These are phyloP conservation scores for Umbelopsis sp. DNA, from an alignment of 192 early-diverging fungal species.

Conservation along the genomic window DNA sequence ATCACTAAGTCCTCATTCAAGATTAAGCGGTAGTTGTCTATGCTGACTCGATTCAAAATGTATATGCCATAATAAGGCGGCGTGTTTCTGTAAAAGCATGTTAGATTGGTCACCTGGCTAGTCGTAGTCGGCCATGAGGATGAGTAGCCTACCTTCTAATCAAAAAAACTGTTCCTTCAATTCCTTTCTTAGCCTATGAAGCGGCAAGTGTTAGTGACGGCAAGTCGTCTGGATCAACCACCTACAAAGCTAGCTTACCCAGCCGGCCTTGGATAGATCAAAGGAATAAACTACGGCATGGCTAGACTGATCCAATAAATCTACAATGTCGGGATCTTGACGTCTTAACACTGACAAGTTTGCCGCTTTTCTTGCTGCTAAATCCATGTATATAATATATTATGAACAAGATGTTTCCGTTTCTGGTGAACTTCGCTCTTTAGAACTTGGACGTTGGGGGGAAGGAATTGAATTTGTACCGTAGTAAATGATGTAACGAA, in stretches of 20 bases:
- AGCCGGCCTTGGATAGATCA: constrained; percentile 65
- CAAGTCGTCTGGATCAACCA: too few species aligned
- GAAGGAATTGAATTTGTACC: too few species aligned
- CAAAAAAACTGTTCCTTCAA: constrained; percentile 93
- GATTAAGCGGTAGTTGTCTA: constrained; percentile 78
- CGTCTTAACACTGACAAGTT: constrained; percentile 85
- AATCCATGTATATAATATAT: constrained; percentile 55
- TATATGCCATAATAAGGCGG: constrained; percentile 77
- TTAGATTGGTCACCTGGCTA: not conserved
- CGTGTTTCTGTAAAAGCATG: constrained; percentile 37
- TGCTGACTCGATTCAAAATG: constrained; percentile 85
- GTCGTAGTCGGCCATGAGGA: not conserved
- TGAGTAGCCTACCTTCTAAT: constrained; percentile 61
- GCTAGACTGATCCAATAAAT: constrained; percentile 82
- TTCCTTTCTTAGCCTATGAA: constrained; percentile 79
- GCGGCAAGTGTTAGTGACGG: not conserved
- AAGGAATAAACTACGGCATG: constrained; percentile 93
- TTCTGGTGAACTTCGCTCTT: too few species aligned
- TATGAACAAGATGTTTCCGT: too few species aligned
- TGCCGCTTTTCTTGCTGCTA: constrained; percentile 60
- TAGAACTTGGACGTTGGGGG: too few species aligned
- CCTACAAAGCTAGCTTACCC: constrained; percentile 63
- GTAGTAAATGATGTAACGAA: too few species aligned
- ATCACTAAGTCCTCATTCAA: constrained; percentile 75
- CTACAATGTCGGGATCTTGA: constrained; percentile 77